A percentile compares a stretch with the other conserved stretches of the same genome.
Conservation (phyloP, 2,329 filamentous ascomycete species). For the Aschersonia sp. region DNA sequence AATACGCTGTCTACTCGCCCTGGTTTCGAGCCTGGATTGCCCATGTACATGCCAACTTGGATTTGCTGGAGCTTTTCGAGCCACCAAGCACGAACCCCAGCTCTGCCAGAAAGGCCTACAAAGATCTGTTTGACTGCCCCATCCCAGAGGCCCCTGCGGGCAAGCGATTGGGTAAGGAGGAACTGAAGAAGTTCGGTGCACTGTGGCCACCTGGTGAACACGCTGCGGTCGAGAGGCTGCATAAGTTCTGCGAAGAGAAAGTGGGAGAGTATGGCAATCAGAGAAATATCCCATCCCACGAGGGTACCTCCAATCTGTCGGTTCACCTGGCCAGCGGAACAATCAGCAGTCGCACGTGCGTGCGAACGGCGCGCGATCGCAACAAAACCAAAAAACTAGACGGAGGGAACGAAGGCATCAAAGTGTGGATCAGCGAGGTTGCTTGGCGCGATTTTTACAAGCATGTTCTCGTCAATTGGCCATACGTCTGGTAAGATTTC, state of each 20-base stretch:
- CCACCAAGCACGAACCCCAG: constrained; percentile 22
- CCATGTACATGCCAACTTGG: constrained; percentile 53
- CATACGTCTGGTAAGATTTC: constrained; percentile 50
- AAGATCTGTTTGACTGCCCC: constrained; percentile 39
- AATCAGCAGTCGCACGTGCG: constrained; percentile 50
- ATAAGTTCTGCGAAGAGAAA: constrained; percentile 52
- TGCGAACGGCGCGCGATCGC: constrained; percentile 44
- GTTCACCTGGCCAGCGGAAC: constrained; percentile 59
- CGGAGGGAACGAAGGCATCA: constrained; percentile 48
- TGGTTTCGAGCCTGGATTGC: constrained; percentile 70
- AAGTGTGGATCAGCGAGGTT: constrained; percentile 66
- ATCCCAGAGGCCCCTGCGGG: constrained; percentile 49
- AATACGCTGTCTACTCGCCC: constrained; percentile 73
- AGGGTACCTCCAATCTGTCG: constrained; percentile 53
- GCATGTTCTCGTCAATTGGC: constrained; percentile 74
- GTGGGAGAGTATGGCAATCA: constrained; percentile 45
- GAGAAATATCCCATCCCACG: constrained; percentile 50
- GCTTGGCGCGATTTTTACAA: constrained; percentile 85
- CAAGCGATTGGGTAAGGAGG: constrained; percentile 45
- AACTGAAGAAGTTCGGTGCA: constrained; percentile 38
- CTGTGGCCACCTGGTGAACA: constrained; percentile 67
- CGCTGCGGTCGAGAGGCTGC: constrained; percentile 49
- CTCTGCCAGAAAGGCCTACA: constrained; percentile 26
- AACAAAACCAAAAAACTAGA: constrained; percentile 54
- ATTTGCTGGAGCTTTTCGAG: constrained; percentile 48